A percentile compares a stretch with the other conserved stretches of the same genome.
Evolutionary conservation across 1,139 yeast genomes (phyloP).

Genomic region (Candida sanyaensis): DNA sequence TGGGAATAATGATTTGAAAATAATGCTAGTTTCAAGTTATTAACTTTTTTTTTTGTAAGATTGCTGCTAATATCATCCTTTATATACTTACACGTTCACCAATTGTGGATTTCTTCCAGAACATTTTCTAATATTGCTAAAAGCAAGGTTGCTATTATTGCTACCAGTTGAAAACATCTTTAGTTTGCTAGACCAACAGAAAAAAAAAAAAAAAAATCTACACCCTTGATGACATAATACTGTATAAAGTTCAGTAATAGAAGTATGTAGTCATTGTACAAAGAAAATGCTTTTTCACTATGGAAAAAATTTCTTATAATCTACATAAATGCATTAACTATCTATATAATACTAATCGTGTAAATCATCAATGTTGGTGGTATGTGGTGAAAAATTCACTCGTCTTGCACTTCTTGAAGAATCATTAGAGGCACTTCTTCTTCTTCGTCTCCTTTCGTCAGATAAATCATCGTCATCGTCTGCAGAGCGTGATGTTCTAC

Average conservation of each 20-base stretch:
- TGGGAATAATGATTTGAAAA: neutral
- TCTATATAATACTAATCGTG: constrained; percentile 11
- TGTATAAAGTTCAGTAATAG: no score
- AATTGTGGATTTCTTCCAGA: neutral
- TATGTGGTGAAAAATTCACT: constrained; percentile 16
- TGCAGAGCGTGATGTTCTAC: neutral
- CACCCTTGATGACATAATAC: neutral
- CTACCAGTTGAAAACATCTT: neutral
- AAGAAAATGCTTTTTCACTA: no score
- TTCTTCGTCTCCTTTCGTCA: constrained; percentile 3
- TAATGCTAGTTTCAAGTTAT: neutral
- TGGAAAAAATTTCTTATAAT: neutral
- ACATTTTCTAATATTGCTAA: neutral
- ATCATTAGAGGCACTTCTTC: constrained; percentile 11
- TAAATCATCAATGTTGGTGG: constrained; percentile 16
- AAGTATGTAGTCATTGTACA: no score
- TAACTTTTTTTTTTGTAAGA: neutral
- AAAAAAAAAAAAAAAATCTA: neutral
- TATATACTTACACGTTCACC: neutral
- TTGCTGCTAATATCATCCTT: neutral
- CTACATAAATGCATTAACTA: neutral
- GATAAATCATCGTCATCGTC: constrained; percentile 2
- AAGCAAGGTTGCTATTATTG: neutral
- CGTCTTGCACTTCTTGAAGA: constrained; percentile 13
- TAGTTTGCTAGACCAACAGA: neutral